These are phyloP conservation scores for Dothiorella sarmentorum DNA, from an alignment of 2,329 filamentous ascomycete species.

Conservation along the genomic window DNA sequence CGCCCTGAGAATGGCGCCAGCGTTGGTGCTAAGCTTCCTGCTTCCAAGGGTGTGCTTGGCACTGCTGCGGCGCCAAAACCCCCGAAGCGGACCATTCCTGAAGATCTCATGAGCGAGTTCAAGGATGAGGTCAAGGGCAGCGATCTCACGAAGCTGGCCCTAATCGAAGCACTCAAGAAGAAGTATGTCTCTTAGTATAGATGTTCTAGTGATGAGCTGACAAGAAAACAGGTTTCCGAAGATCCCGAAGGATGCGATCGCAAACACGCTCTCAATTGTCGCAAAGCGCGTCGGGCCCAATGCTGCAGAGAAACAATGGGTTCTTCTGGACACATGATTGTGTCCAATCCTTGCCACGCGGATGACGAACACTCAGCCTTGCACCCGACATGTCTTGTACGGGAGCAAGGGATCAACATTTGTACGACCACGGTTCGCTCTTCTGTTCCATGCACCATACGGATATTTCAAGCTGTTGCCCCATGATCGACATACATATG, in stretches of 20 bases:
- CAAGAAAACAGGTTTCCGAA: slow-evolving; percentile 59
- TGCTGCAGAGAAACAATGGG: slow-evolving; percentile 64
- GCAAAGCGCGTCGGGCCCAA: slow-evolving; percentile 62
- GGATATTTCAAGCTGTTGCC: background rate
- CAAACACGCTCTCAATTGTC: slow-evolving; percentile 63
- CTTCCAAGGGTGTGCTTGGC: slow-evolving; percentile 22
- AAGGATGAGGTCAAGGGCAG: slow-evolving; percentile 67
- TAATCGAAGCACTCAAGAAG: slow-evolving; percentile 73
- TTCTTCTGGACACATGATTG: slow-evolving; percentile 22
- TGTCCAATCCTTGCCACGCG: background rate
- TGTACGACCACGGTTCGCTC: background rate
- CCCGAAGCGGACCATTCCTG: slow-evolving; percentile 50
- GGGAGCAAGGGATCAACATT: background rate
- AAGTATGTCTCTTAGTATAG: slow-evolving; percentile 42
- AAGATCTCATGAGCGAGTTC: slow-evolving; percentile 63
- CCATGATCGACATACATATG: background rate
- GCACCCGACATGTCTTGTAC: background rate
- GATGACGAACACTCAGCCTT: background rate
- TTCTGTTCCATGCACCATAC: background rate
- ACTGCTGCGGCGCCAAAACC: slow-evolving; percentile 34
- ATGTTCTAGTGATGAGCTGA: background rate
- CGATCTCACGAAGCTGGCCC: slow-evolving; percentile 68
- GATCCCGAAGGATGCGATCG: slow-evolving; percentile 66
- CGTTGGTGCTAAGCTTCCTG: slow-evolving; percentile 16
- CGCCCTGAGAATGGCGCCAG: slow-evolving; percentile 31